phyloP scores from a whole-genome alignment of 1,139 yeast genomes.

The Blastobotrys illinoisensis region DNA sequence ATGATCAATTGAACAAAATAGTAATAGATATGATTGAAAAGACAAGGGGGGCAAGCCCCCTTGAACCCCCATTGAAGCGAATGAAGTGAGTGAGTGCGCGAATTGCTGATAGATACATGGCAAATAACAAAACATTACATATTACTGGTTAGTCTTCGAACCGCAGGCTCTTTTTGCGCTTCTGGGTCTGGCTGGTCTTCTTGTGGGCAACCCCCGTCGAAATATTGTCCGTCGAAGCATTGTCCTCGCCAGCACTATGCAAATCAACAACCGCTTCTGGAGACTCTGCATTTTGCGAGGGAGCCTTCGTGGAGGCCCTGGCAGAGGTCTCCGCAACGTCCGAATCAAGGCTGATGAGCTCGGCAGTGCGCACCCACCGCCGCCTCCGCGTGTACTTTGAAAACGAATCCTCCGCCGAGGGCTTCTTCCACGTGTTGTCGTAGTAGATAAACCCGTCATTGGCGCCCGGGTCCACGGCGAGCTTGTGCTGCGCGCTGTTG shows the following conservation, averaged over 20 bases:
- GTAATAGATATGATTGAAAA: too few species aligned
- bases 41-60: too few species aligned
- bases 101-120: too few species aligned
- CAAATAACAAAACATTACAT: background rate
- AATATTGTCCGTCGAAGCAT: background rate
- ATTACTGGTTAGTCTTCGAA: slow-evolving; percentile 6
- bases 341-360: slow-evolving; percentile 43
- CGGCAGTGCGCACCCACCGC: slow-evolving; percentile 95
- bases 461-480: slow-evolving; percentile 68
- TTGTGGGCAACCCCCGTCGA: background rate
- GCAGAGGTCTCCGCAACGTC: background rate
- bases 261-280: background rate
- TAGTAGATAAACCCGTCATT: slow-evolving; percentile 86
- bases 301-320: background rate
- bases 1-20: too few species aligned
- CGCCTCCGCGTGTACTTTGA: slow-evolving; percentile 90
- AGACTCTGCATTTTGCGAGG: background rate
- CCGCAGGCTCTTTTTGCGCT: slow-evolving; percentile 9
- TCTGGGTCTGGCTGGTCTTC: background rate
- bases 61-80: too few species aligned
- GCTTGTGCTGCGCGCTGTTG: slow-evolving; percentile 55
- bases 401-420: slow-evolving; percentile 81
- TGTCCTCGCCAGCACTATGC: background rate
- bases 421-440: slow-evolving; percentile 93
- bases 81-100: too few species aligned